Evolutionary conservation across 2,329 filamentous ascomycete species (phyloP), one percentile per base, ranked within the genome.

Genomic region (Cadophora gregata): DNA sequence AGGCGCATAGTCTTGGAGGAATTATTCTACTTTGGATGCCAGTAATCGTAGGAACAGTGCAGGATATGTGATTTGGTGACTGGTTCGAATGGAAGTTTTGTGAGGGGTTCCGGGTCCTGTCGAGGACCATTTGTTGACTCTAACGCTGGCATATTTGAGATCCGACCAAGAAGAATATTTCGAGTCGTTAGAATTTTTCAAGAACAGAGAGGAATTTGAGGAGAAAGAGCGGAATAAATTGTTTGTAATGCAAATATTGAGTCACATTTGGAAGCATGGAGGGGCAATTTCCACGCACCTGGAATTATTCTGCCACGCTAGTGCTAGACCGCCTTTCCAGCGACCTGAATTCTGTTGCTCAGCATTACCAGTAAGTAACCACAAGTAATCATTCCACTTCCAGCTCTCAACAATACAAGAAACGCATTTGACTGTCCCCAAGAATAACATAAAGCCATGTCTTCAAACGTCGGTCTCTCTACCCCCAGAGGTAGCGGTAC

Each of bases 401-500:
- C 7, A 27, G 9, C 24, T 27, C 47, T 50, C 14, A n/a, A 50
- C 21, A 9, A 6, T 24, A 9, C 8, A 27, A 25, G 10, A 2
- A 27, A 10, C 47, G 9, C 1, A 27, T 27, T 16, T 48, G 16
- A 4, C 10, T 25, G 47, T 56, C 16, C 38, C 33, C 25, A 59
- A 5, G 42, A 10, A 58, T 48, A 47, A 16, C 1, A 19, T 48
- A 61, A 31, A 90, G 21, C 86, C 85, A 98, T 98, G 96, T 96
- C 94, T 68, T 93, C 96, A 72, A 99, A 99, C 82, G 96, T 99
- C 76, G 96, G 96, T 66, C 93, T 99, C 75, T 89, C 91, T 65
- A 99, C 96, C 4, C 96, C 96, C 3, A 90, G 96, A 76, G 96
- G 96, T 73, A 97, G 92, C 77, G 96, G 96, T 58, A 99, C 96